Conservation (phyloP, 208 protist species). For the Trypanosoma boissoni region DNA sequence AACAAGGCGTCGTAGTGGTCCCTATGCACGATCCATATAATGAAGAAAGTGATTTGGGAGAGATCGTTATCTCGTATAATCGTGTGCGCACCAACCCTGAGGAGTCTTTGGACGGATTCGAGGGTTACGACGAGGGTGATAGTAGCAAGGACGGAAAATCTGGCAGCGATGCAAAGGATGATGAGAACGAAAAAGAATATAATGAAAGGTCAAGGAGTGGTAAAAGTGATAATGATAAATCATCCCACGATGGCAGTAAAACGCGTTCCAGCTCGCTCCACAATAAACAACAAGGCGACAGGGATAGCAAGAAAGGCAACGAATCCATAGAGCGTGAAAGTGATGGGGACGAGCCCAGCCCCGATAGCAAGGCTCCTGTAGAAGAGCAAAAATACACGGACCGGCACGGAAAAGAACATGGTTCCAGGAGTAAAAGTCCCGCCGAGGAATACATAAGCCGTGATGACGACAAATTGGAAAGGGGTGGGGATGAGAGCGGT, state of each 20-base stretch:
- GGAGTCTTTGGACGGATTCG: background rate
- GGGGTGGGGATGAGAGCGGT: background rate
- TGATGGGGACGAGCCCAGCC: too few species aligned
- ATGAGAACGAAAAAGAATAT: background rate
- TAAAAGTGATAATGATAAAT: too few species aligned
- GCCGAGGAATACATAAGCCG: background rate
- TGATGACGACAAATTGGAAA: background rate
- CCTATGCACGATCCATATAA: constrained; percentile 58
- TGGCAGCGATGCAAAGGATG: background rate
- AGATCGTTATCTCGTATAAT: constrained; percentile 80
- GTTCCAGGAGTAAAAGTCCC: background rate
- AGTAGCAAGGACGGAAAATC: background rate
- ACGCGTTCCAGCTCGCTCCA: too few species aligned
- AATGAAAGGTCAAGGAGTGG: too few species aligned
- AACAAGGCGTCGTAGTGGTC: constrained; percentile 52
- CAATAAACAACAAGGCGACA: too few species aligned
- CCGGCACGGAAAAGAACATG: background rate
- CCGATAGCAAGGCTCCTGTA: too few species aligned
- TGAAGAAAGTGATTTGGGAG: constrained; percentile 38
- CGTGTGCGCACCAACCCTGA: constrained; percentile 38
- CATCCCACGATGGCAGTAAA: too few species aligned
- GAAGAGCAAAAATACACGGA: background rate
- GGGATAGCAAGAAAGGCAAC: too few species aligned
- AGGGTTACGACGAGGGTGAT: background rate
- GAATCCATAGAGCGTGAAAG: too few species aligned